Conservation (phyloP, 1,284 basidiomycete species). For the Amylostereum areolatum region DNA sequence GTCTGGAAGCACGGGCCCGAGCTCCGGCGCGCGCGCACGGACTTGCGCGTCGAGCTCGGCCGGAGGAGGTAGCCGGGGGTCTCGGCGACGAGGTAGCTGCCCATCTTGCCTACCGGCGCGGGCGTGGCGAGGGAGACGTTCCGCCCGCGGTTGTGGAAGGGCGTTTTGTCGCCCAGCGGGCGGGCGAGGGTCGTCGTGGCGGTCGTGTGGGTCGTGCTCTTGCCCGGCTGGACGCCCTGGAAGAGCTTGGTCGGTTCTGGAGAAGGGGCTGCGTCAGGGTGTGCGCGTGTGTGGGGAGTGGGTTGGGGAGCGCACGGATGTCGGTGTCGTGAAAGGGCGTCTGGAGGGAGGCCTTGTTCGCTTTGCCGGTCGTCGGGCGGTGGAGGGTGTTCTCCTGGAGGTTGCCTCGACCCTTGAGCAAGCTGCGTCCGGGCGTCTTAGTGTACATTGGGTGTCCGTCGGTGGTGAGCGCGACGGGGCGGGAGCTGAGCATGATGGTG, state of each 20-base stretch:
- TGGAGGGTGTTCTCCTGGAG: constrained; percentile 48
- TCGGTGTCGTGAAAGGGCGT: constrained; percentile 25
- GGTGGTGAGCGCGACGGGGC: constrained; percentile 30
- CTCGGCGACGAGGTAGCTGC: constrained; percentile 18
- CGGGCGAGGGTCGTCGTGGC: constrained; percentile 22
- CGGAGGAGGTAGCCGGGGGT: constrained; percentile 38
- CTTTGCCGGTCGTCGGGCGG: constrained; percentile 35
- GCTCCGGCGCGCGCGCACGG: constrained; percentile 25
- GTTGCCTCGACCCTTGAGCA: constrained; percentile 30
- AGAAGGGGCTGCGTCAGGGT: background rate
- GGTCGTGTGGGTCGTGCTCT: background rate
- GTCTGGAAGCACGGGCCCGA: constrained; percentile 46
- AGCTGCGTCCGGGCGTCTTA: constrained; percentile 48
- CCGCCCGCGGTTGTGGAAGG: constrained; percentile 50
- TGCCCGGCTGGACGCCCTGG: constrained; percentile 3
- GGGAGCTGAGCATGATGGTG: constrained; percentile 37
- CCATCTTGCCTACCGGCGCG: constrained; percentile 26
- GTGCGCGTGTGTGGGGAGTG: background rate
- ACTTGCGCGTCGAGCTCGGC: constrained; percentile 58
- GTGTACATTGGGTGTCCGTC: constrained; percentile 20
- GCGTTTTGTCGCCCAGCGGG: constrained; percentile 53
- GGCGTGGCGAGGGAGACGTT: constrained; percentile 22
- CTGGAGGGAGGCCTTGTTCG: constrained; percentile 28
- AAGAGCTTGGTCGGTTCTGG: constrained; percentile 8
- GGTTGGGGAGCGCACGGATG: constrained; percentile 10